These are phyloP conservation scores for Dictyostelium discoideum DNA, from an alignment of 78 protist species.

Conservation along the genomic window DNA sequence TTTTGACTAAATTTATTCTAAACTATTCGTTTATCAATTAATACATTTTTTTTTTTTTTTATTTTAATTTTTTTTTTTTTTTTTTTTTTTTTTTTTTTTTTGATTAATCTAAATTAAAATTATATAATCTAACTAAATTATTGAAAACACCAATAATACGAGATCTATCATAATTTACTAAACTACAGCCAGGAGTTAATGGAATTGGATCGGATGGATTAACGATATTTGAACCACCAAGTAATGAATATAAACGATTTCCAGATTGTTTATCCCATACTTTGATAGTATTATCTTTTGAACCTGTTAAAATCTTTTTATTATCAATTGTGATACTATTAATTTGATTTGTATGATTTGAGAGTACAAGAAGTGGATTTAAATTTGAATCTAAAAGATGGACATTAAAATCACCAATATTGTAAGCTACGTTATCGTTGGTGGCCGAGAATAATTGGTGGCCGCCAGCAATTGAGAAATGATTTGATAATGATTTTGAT, in stretches of 20 bases:
- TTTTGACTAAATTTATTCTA: too few relatives aligned
- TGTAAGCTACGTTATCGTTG: neutral
- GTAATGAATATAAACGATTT: conserved; percentile 36
- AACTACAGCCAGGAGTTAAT: conserved; percentile 18
- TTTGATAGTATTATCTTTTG: conserved; percentile 73
- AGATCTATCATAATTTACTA: conserved; percentile 35
- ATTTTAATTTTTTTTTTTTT: too few relatives aligned
- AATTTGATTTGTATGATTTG: neutral
- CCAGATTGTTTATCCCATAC: conserved; percentile 66
- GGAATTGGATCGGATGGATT: conserved; percentile 10
- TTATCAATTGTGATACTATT: conserved; percentile 36
- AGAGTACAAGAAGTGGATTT: neutral
- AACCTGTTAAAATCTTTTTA: conserved; percentile 53
- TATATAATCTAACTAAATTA: conserved; percentile 61
- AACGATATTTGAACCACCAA: conserved; percentile 68
- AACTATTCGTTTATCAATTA: too few relatives aligned
- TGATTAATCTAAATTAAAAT: conserved; percentile 38
- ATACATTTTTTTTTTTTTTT: too few relatives aligned
- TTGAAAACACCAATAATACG: conserved; percentile 67
- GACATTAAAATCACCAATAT: neutral
- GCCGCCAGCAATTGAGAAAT: neutral
- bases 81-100: neutral
- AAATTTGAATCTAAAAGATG: neutral
- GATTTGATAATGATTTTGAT: neutral
- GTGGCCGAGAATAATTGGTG: neutral